phyloP scores from a whole-genome alignment of 2,329 filamentous ascomycete genomes.

The Trichoderma koningii region DNA sequence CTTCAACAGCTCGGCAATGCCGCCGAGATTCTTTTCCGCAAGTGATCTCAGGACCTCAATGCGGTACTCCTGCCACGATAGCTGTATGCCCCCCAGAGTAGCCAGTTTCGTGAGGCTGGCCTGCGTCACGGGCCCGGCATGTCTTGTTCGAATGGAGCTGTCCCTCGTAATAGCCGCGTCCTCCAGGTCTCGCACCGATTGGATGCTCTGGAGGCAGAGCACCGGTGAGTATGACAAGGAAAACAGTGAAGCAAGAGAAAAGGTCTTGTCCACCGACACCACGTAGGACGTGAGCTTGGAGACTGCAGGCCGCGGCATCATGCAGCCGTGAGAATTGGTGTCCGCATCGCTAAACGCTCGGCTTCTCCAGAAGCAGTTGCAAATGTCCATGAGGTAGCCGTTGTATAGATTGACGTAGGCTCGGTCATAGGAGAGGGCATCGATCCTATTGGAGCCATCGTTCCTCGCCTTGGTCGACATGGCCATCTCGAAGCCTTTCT shows the following conservation, averaged over 20 bases:
- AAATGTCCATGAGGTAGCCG: constrained; percentile 82
- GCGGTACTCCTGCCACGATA: constrained; percentile 75
- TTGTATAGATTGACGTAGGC: constrained; percentile 72
- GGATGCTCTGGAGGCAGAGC: constrained; percentile 58
- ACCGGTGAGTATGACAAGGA: constrained; percentile 61
- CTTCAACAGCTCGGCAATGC: constrained; percentile 72
- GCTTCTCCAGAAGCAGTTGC: constrained; percentile 79
- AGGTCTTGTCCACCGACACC: constrained; percentile 48
- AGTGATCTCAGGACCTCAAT: constrained; percentile 70
- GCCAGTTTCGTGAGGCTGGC: constrained; percentile 64
- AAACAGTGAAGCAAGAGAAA: constrained; percentile 54
- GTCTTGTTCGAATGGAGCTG: constrained; percentile 49
- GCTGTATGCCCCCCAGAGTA: constrained; percentile 63
- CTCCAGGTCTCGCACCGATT: constrained; percentile 58
- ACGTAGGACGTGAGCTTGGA: constrained; percentile 52
- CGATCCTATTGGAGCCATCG: constrained; percentile 36
- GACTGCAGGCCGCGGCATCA: constrained; percentile 50
- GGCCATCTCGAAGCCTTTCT: constrained; percentile 69
- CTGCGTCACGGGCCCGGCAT: constrained; percentile 71
- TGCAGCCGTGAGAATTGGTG: constrained; percentile 60
- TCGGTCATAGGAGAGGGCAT: constrained; percentile 53
- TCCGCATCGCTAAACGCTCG: constrained; percentile 69
- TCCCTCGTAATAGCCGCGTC: constrained; percentile 52
- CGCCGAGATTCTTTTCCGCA: constrained; percentile 63
- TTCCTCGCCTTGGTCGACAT: constrained; percentile 47